Evolutionary conservation across 352 stramenopile genomes (phyloP), one percentile per base, ranked within the genome.

Genomic region (Elongisporangium prolatum): DNA sequence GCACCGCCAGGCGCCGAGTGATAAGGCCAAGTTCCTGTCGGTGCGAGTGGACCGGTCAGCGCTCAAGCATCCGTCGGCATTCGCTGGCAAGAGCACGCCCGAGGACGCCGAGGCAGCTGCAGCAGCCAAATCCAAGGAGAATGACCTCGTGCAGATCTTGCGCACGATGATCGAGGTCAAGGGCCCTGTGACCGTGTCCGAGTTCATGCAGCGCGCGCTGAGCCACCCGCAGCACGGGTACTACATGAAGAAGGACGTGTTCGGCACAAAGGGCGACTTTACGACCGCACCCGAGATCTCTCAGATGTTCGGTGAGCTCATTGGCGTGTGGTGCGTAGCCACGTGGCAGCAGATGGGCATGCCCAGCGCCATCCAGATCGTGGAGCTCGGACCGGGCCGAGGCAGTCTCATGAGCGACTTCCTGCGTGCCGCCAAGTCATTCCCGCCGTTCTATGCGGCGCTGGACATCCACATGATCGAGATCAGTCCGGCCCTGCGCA

Each of bases 351-450:
- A 91, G 50, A 93, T 96, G 79, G 84, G 83, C 21, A 77, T 69
- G 65, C 89, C 88, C 3, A 63, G 60, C 5, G 68, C 74, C 17
- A 68, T 97, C 55, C 84, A 94, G 65, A 68, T 98, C 49, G 85
- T 97, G 51, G 92, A 98, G 79, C 77, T 97, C 67, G 92, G 92
- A 0, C 96, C 96, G 0, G 96, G 96, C 18, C 84, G 93, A 54
- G 96, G 96, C 28, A 98, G 86, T 8, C 78, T 98, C 54, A 98
- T 98, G 84, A 88, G 72, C 56, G 95, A 98, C 73, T 95, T 98
- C 52, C 40, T 98, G 57, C 82, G 92, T 56, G 86, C 90, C 10
- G 80, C 89, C 64, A 83, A 80, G 59, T 90, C 78, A 17, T 98
- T 98, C 65, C 80, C 88, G 48, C 65, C 80, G 24, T 96, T 98